Evolutionary conservation across 2,329 filamentous ascomycete species (phyloP).

Genomic region (Nothophaeocryptopus gaeumannii): DNA sequence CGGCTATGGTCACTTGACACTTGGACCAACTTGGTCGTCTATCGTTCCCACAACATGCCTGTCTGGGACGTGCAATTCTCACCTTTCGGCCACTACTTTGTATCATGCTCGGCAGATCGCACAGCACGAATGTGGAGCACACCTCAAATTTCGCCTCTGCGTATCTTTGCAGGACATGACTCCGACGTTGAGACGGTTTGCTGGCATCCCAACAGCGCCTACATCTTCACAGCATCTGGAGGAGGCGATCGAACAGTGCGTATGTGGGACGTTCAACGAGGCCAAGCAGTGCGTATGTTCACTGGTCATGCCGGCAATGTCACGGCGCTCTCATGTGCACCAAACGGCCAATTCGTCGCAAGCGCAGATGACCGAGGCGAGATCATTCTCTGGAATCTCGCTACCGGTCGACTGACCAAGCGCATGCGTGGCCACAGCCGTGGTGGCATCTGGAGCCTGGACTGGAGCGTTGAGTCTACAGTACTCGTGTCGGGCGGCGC

Average conservation of each 20-base stretch:
- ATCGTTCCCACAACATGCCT: slow-evolving; percentile 87
- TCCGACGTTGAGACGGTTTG: slow-evolving; percentile 86
- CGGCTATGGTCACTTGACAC: slow-evolving; percentile 90
- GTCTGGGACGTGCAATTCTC: slow-evolving; percentile 88
- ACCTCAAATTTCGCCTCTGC: slow-evolving; percentile 83
- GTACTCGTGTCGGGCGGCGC: slow-evolving; percentile 87
- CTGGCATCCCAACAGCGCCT: slow-evolving; percentile 92
- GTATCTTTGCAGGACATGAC: slow-evolving; percentile 88
- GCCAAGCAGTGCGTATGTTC: slow-evolving; percentile 84
- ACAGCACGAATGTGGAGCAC: slow-evolving; percentile 89
- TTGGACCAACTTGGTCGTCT: slow-evolving; percentile 89
- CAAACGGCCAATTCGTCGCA: slow-evolving; percentile 85
- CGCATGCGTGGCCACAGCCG: slow-evolving; percentile 91
- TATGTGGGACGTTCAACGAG: slow-evolving; percentile 94
- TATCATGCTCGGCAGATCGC: slow-evolving; percentile 82
- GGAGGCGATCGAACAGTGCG: slow-evolving; percentile 83
- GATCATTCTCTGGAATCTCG: slow-evolving; percentile 92
- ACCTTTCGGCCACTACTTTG: slow-evolving; percentile 93
- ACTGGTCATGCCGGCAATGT: slow-evolving; percentile 87
- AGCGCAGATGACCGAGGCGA: slow-evolving; percentile 84
- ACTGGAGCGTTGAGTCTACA: slow-evolving; percentile 89
- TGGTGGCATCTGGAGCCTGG: slow-evolving; percentile 88
- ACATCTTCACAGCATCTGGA: slow-evolving; percentile 81
- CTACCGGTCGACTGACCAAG: slow-evolving; percentile 82
- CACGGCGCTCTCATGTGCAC: slow-evolving; percentile 78